Conservation (phyloP, 495 filamentous ascomycete species). For the Corynascus novoguineensis region DNA sequence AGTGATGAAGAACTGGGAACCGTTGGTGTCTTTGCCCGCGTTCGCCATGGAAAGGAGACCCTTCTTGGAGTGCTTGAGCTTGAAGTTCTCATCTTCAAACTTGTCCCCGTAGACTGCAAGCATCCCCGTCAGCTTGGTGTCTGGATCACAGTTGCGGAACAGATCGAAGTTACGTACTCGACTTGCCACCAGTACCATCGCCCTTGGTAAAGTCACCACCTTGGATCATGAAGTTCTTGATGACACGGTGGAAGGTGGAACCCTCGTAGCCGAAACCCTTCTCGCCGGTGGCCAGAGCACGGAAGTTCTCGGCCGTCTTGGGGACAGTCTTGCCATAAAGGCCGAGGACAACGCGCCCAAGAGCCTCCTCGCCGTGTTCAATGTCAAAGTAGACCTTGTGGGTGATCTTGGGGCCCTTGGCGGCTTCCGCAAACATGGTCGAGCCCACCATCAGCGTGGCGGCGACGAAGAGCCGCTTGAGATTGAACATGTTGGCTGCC, state of each 20-base stretch:
- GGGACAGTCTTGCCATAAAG: slow-evolving; percentile 99
- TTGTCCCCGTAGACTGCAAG: slow-evolving; percentile 78
- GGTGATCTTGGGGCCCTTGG: slow-evolving; percentile 94
- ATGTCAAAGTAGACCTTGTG: slow-evolving; percentile 98
- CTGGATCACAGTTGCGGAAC: background rate
- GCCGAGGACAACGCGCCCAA: slow-evolving; percentile 87
- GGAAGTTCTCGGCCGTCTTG: slow-evolving; percentile 97
- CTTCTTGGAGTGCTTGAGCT: slow-evolving; percentile 74
- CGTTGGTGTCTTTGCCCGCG: slow-evolving; percentile 95
- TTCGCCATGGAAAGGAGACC: slow-evolving; percentile 85
- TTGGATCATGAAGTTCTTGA: slow-evolving; percentile 99
- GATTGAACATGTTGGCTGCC: slow-evolving; percentile 45
- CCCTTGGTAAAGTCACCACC: slow-evolving; percentile 97
- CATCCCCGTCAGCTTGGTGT: slow-evolving; percentile 1
- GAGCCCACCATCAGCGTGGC: slow-evolving; percentile 69
- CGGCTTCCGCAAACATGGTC: slow-evolving; percentile 64
- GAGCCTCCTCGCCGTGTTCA: slow-evolving; percentile 73
- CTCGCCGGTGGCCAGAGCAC: slow-evolving; percentile 92
- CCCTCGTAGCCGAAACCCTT: slow-evolving; percentile 95
- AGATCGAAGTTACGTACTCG: slow-evolving; percentile 45
- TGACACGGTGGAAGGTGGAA: slow-evolving; percentile 96
- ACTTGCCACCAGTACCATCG: slow-evolving; percentile 96
- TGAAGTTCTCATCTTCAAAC: slow-evolving; percentile 99
- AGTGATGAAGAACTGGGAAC: slow-evolving; percentile 97
- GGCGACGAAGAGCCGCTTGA: slow-evolving; percentile 56